Evolutionary conservation across 2,329 filamentous ascomycete species (phyloP), one percentile per base, ranked within the genome.

Genomic region (Colletotrichum nymphaeae): DNA sequence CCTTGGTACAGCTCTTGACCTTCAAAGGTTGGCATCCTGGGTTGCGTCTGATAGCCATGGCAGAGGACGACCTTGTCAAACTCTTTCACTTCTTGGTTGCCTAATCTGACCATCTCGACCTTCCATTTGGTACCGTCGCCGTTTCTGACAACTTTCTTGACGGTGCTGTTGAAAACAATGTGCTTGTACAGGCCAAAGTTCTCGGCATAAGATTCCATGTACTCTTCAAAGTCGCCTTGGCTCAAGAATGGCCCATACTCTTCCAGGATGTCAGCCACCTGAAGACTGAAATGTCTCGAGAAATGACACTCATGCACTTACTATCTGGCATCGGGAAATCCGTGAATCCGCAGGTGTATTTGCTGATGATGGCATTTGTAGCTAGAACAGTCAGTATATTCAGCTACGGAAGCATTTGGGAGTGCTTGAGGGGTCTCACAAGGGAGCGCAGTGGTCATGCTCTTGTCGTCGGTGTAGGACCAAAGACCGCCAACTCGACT

Each of bases 301-400:
- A 49, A 19, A 7, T 26, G 5, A 9, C 16, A 2, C 55, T n/a
- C 11, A 26, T 11, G n/a, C 65, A 79, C 79, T 77, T 75, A 81
- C 82, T 78, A 8, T 84, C 84, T 9, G 83, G 80, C 73, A 86
- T 84, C 1, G 84, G 83, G 63, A 81, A 86, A 74, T 86, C 84
- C 3, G 83, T 80, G 74, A 83, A 83, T 9, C 81, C 81, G 63
- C 81, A 82, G 16, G 81, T 82, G 71, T 82, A 83, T 74, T 83
- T 84, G 77, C 81, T 83, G 42, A 81, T 80, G 66, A 82, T 81
- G 37, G 81, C 82, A 16, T 70, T 76, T 28, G 80, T 81, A 49
- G 76, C 80, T 79, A 12, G 19, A 24, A 9, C 1, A 2, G 5
- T 71, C 16, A 73, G 19, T 65, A 4, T 1, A 8, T 9, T 2